phyloP scores from a whole-genome alignment of 345 rosid genomes.

The Acer saccharum region DNA sequence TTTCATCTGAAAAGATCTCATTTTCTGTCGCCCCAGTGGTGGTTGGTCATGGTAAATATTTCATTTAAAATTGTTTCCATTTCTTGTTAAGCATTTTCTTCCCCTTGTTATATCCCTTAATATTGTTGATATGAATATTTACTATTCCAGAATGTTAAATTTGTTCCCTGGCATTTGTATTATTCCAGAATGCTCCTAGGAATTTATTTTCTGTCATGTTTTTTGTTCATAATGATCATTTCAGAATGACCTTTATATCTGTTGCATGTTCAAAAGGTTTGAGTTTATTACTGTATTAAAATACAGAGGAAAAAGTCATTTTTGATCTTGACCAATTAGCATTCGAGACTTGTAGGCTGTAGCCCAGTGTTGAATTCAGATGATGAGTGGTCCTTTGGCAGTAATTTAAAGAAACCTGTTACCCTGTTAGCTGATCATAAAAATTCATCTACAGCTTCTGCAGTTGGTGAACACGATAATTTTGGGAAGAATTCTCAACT shows the following conservation, averaged over 20 bases:
- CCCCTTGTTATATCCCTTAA: not conserved
- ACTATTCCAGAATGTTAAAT: constrained; percentile 3
- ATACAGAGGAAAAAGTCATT: constrained; percentile 17
- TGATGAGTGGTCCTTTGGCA: constrained; percentile 12
- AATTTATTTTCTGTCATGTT: not conserved
- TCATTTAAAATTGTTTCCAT: not conserved
- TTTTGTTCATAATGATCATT: not conserved
- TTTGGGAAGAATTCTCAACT: constrained; percentile 23
- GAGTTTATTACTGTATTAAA: constrained; percentile 6
- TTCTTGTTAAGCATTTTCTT: constrained; percentile 9
- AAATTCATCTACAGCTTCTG: constrained; percentile 2
- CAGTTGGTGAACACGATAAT: constrained; percentile 17
- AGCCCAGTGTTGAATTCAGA: not conserved
- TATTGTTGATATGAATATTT: not conserved
- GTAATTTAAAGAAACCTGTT: constrained; percentile 23
- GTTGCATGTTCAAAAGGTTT: not conserved
- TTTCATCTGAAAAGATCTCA: constrained; percentile 20
- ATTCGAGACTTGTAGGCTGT: not conserved
- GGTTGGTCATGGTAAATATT: constrained; percentile 37
- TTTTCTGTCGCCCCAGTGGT: constrained; percentile 11
- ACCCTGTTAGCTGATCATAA: constrained; percentile 4
- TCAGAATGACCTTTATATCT: constrained; percentile 1
- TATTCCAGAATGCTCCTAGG: constrained; percentile 4
- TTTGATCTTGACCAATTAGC: constrained; percentile 15
- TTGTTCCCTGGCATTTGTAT: not conserved